Evolutionary conservation across 2,329 filamentous ascomycete species (phyloP).

Genomic region (Microcyclospora pomicola): DNA sequence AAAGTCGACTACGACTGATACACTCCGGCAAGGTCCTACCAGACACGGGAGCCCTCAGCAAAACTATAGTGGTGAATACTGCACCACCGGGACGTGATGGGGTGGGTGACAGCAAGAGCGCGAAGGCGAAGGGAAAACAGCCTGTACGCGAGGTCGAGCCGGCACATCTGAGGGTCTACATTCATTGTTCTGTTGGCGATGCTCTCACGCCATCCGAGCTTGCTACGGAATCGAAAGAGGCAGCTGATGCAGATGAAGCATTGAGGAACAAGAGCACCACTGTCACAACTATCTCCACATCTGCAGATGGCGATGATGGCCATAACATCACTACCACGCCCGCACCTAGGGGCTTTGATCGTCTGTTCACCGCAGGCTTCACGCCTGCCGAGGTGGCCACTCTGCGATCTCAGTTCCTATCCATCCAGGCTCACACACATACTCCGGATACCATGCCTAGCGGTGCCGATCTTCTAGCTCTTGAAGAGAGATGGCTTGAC

Average conservation of each 20-base stretch:
- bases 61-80: constrained; percentile 51
- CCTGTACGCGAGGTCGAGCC: constrained; percentile 33
- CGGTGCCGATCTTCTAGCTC: constrained; percentile 55
- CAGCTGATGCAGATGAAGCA: constrained; percentile 25
- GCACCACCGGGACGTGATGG: constrained; percentile 30
- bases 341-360: constrained; percentile 71
- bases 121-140: constrained; percentile 51
- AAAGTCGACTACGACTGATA: constrained; percentile 72
- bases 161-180: constrained; percentile 49
- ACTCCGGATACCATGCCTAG: constrained; percentile 83
- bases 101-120: constrained; percentile 16
- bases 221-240: constrained; percentile 45
- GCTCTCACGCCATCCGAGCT: constrained; percentile 56
- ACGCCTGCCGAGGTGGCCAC: constrained; percentile 69
- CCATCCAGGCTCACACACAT: constrained; percentile 66
- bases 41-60: constrained; percentile 54
- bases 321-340: constrained; percentile 32
- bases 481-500: constrained; percentile 90
- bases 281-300: background rate
- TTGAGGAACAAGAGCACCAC: constrained; percentile 19
- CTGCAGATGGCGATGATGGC: background rate
- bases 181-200: constrained; percentile 83
- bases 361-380: constrained; percentile 69
- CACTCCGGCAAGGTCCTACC: constrained; percentile 75
- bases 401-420: constrained; percentile 75